phyloP scores from a whole-genome alignment of 2,329 filamentous ascomycete genomes.

The Bipolaris bicolor region DNA sequence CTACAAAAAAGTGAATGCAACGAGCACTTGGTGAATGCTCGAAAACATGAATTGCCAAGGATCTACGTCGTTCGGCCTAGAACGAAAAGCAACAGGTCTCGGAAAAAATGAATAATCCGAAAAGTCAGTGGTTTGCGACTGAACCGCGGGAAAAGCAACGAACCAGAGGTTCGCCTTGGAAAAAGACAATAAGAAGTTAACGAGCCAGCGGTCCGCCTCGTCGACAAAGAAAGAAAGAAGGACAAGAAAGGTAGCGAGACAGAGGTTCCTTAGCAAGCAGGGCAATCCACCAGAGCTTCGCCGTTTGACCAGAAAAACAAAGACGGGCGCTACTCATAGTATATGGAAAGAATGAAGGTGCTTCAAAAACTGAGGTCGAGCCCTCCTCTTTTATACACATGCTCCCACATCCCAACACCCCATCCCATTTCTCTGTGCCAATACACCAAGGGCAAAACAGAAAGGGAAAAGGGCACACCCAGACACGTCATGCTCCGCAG shows the following conservation, averaged over 20 bases:
- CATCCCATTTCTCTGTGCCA: not conserved
- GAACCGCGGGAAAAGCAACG: not conserved
- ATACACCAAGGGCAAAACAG: not conserved
- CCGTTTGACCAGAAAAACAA: conserved; percentile 9
- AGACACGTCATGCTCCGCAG: not conserved
- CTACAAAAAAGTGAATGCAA: not conserved
- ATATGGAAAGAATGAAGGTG: not conserved
- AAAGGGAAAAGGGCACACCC: not conserved
- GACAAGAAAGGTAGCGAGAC: conserved; percentile 8
- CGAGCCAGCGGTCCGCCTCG: conserved; percentile 22
- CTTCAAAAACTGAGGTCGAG: too few species aligned
- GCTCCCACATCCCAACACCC: too few species aligned
- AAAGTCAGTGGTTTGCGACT: conserved; percentile 18
- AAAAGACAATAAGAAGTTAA: not conserved
- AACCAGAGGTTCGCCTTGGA: conserved; percentile 21
- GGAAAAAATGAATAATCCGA: not conserved
- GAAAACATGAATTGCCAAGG: not conserved
- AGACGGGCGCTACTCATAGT: conserved; percentile 20
- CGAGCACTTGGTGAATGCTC: not conserved
- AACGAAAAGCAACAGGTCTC: not conserved
- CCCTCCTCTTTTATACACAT: not conserved
- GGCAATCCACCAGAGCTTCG: conserved; percentile 34
- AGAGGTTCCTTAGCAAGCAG: conserved; percentile 25
- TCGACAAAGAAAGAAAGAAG: not conserved
- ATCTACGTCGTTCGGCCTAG: not conserved